Evolutionary conservation across 2,329 filamentous ascomycete genomes (phyloP), one percentile per base, ranked within the genome.

Genomic region (Exophiala viscosa): DNA sequence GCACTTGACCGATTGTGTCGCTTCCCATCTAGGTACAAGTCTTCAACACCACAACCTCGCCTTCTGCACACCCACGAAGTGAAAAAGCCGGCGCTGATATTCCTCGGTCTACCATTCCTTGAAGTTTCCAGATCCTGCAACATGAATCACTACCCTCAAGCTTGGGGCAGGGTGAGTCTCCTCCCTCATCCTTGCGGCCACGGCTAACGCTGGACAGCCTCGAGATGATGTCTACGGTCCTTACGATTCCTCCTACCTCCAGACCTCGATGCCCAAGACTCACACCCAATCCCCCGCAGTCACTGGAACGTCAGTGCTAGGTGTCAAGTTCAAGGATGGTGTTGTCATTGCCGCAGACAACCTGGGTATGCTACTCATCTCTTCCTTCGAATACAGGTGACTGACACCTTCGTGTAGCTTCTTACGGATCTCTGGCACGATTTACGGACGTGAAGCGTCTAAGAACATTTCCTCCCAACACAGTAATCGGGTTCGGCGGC

Each of bases 281-380:
- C 89, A 95, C 73, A 96, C 93, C 50, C 90, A 96, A 74, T 85
- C 84, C 31, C 93, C 93, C 66, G 86, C 95, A 62, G 93, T 99
- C 58, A 99, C 93, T 47, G 93, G 93, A 68, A 97, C 93, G 45
- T 97, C 93, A 48, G 93, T 99, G 59, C 75, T 99, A 52, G 93
- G 86, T 60, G 81, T 96, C 70, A 97, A 97, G 79, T 99, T 90
- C 81, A 92, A 90, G 68, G 89, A 91, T 63, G 93, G 93, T 67
- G 90, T 99, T 60, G 91, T 95, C 66, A 92, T 99, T 70, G 93
- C 92, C 47, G 90, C 93, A 65, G 93, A 99, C 74, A 99, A 97
- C 77, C 77, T 99, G 60, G 90, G 90, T 95, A 78, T 50, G 78
- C 64, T 17, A 18, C 14, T 11, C 8, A 15, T 8, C 38, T 32